Base-by-base conservation (phyloP, 2,329 filamentous ascomycete species). In the Fusarium phyllophilum region DNA sequence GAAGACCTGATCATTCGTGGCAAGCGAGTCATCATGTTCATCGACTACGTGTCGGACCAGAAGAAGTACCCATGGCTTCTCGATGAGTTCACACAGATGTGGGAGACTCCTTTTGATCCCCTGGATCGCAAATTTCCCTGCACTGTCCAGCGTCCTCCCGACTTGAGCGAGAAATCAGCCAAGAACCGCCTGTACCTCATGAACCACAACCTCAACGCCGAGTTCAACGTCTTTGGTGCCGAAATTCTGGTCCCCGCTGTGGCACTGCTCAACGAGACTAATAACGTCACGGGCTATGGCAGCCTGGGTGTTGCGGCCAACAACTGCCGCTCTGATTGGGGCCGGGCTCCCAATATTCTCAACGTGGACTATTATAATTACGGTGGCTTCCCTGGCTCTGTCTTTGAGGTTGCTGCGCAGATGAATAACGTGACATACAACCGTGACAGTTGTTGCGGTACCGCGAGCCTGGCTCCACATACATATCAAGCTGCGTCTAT, bases 121-220 rank as follows among this genome's bases (percentile, higher is more conserved):
- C 79, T 82, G 22, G 81, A 90, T 79, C 83, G 83, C 55, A 81
- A 82, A 2, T 97, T 97, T 80, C 94, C 95, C 0, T 98, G 95
- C 84, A 91, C 85, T 1, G 86, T 91, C 42, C 90, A 97, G 79
- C 91, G 95, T 0, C 95, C 95, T 1, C 94, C 94, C 0, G 84
- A 89, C 48, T 84, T 97, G 65, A 78, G 84, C 6, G 78, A 80
- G 1, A 82, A 86, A 5, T 87, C 89, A 0, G 88, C 90, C 2
- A 84, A 85, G 66, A 85, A 91, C 36, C 88, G 91, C 48, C 86
- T 97, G 82, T 97, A 95, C 80, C 87, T 97, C 79, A 89, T 93
- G 78, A 98, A 98, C 83, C 95, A 98, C 85, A 98, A 98, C 80
- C 87, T 97, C 66, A 97, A 97, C 81, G 88, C 92, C 67, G 88